A percentile compares a stretch with the other conserved stretches of the same genome.
phyloP scores from a whole-genome alignment of 805 yeast species.

The Candida maltosa region DNA sequence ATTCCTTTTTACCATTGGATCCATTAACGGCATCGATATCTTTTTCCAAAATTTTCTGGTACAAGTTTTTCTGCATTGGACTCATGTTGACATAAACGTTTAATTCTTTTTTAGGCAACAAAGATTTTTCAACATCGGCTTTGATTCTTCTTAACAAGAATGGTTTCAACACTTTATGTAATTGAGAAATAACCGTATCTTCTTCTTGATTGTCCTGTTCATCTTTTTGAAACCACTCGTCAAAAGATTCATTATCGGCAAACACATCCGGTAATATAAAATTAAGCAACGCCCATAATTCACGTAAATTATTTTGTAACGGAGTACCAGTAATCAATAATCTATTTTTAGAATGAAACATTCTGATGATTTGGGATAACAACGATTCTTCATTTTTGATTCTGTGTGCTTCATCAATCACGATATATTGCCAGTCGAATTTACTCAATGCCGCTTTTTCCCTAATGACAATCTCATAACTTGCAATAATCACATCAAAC shows the following conservation, averaged over 20 bases:
- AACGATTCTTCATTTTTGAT: constrained; percentile 74
- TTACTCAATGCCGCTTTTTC: constrained; percentile 67
- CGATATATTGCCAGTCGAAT: constrained; percentile 71
- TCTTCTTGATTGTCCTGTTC: constrained; percentile 23
- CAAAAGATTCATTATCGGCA: constrained; percentile 69
- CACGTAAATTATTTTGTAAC: constrained; percentile 73
- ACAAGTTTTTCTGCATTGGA: constrained; percentile 78
- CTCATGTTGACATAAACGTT: constrained; percentile 74
- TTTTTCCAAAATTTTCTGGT: constrained; percentile 70
- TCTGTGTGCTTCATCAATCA: constrained; percentile 82
- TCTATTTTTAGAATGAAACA: constrained; percentile 68
- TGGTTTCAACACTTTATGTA: constrained; percentile 75
- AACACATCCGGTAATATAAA: constrained; percentile 78
- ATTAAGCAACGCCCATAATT: constrained; percentile 76
- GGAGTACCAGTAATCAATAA: constrained; percentile 81
- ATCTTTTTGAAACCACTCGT: constrained; percentile 60
- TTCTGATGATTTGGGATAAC: constrained; percentile 69
- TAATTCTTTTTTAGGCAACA: constrained; percentile 71
- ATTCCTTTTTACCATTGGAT: constrained; percentile 70
- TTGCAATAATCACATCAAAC: constrained; percentile 69
- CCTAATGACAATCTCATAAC: constrained; percentile 74
- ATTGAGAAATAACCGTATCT: constrained; percentile 58
- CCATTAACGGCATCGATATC: constrained; percentile 85
- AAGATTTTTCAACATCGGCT: constrained; percentile 76
- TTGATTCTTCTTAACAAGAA: constrained; percentile 74